Evolutionary conservation across 306 rosid genomes (phyloP).

Genomic region (Pyrus communis): DNA sequence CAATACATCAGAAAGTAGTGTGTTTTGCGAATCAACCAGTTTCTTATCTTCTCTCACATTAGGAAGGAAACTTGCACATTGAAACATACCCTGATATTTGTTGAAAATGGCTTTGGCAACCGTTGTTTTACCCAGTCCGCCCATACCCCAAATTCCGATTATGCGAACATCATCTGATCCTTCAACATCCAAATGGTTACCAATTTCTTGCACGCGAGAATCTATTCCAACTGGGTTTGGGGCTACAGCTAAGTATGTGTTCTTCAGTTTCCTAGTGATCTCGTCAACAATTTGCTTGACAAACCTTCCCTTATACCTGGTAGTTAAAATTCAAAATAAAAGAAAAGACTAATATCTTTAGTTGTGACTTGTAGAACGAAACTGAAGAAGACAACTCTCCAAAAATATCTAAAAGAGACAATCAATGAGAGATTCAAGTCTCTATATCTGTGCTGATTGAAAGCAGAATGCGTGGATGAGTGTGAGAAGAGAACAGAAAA

Average conservation of each 20-base stretch:
- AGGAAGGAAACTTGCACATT: background rate
- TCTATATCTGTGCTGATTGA: too few species aligned
- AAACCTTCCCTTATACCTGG: background rate
- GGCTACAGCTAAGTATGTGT: background rate
- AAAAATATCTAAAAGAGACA: too few species aligned
- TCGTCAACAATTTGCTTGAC: background rate
- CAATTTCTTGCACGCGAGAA: too few species aligned
- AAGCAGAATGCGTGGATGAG: too few species aligned
- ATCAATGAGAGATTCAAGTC: too few species aligned
- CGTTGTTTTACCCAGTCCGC: background rate
- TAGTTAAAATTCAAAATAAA: background rate
- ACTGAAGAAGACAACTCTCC: too few species aligned
- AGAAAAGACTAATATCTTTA: background rate
- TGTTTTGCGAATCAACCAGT: background rate
- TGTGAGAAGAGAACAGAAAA: too few species aligned
- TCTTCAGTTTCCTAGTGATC: background rate
- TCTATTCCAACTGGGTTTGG: too few species aligned
- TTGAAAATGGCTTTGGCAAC: constrained; percentile 20
- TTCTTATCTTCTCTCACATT: background rate
- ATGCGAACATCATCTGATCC: too few species aligned
- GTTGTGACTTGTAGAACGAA: background rate
- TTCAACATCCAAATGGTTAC: too few species aligned
- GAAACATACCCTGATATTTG: background rate
- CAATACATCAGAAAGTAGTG: background rate
- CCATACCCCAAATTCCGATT: background rate